Conservation (phyloP, 345 rosid genomes). For the Ricinus communis region DNA sequence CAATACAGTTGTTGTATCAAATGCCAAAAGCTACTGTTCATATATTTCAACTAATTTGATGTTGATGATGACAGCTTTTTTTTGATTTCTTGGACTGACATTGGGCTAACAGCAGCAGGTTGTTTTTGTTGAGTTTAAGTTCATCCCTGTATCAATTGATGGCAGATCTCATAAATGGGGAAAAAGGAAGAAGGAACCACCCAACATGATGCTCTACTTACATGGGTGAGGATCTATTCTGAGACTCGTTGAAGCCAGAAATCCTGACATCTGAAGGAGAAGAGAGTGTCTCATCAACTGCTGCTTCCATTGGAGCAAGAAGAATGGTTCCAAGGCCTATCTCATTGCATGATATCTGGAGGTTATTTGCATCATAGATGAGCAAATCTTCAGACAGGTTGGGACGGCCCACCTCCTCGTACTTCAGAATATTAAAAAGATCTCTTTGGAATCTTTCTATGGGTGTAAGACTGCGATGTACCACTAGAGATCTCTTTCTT, state of each 20-base stretch:
- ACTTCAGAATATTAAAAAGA: constrained; percentile 18
- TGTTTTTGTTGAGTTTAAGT: background rate
- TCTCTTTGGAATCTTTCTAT: constrained; percentile 33
- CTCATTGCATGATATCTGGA: constrained; percentile 18
- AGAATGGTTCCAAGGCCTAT: constrained; percentile 38
- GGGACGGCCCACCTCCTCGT: constrained; percentile 3
- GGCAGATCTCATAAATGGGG: too few relatives aligned
- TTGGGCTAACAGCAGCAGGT: background rate
- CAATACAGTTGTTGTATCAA: too few relatives aligned
- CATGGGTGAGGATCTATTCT: too few relatives aligned
- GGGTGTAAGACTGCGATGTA: constrained; percentile 1
- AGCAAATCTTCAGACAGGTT: constrained; percentile 29
- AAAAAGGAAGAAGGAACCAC: too few relatives aligned
- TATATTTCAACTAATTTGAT: background rate
- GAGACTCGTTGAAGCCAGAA: background rate
- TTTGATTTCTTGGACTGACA: background rate
- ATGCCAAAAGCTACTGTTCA: too few relatives aligned
- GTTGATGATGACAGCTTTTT: background rate
- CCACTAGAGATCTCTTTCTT: constrained; percentile 19
- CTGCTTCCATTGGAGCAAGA: constrained; percentile 10
- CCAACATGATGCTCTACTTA: too few relatives aligned
- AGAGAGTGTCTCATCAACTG: too few relatives aligned
- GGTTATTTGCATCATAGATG: constrained; percentile 22
- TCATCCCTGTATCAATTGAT: background rate
- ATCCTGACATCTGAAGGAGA: background rate